These are phyloP conservation scores for Lizanozyma gosingica DNA, from an alignment of 1,139 yeast genomes.

Conservation along the genomic window DNA sequence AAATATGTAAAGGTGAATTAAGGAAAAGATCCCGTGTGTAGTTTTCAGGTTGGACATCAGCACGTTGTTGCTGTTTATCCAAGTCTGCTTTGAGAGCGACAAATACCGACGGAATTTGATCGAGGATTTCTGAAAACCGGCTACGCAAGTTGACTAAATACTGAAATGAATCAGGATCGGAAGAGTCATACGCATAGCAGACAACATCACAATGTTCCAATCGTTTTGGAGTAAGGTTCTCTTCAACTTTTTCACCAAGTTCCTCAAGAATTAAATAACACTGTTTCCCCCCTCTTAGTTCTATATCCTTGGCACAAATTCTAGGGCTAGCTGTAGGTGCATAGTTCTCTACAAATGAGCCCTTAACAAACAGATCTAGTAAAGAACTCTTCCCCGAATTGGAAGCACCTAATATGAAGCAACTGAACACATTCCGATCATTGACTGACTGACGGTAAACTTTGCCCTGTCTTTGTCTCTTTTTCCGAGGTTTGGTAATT, in stretches of 20 bases:
- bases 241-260: slow-evolving; percentile 47
- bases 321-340: slow-evolving; percentile 78
- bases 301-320: slow-evolving; percentile 88
- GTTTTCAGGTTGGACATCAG: slow-evolving; percentile 78
- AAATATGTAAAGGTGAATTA: slow-evolving; percentile 71
- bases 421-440: slow-evolving; percentile 86
- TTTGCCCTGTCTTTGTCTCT: slow-evolving; percentile 54
- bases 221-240: slow-evolving; percentile 51
- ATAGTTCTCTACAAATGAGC: slow-evolving; percentile 62
- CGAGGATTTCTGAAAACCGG: slow-evolving; percentile 45
- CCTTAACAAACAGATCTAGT: slow-evolving; percentile 70
- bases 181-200: slow-evolving; percentile 84
- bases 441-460: slow-evolving; percentile 58
- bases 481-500: slow-evolving; percentile 72
- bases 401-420: slow-evolving; percentile 79
- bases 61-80: slow-evolving; percentile 89
- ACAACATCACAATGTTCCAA: slow-evolving; percentile 84
- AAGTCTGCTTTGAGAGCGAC: slow-evolving; percentile 93
- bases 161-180: slow-evolving; percentile 92
- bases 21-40: slow-evolving; percentile 59
- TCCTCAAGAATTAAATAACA: slow-evolving; percentile 88
- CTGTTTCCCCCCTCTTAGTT: slow-evolving; percentile 89
- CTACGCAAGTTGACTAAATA: slow-evolving; percentile 62
- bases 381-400: slow-evolving; percentile 81
- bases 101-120: slow-evolving; percentile 71